Percentiles rank a stretch among this genome's conserved stretches.
Evolutionary conservation across 176 grass and related monocot genomes (phyloP).

Genomic region (Carex myosuroides): DNA sequence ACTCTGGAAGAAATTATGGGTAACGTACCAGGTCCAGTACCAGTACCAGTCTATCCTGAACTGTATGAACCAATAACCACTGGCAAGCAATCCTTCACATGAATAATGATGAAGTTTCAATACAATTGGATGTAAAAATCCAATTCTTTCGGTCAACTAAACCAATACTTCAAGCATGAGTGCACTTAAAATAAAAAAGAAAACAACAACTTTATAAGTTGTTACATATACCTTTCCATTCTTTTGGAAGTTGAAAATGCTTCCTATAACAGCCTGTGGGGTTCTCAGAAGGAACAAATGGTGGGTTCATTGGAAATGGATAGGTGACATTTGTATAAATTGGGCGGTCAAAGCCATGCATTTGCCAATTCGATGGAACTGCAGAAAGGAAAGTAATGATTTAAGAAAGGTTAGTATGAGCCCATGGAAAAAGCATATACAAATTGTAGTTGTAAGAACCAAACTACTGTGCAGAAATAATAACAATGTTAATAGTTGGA

Average conservation of each 20-base stretch:
- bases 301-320: conserved; percentile 79
- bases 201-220: neutral
- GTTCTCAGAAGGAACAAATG: conserved; percentile 80
- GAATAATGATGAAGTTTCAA: neutral
- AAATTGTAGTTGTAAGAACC: neutral
- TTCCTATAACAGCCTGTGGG: conserved; percentile 88
- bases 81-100: neutral
- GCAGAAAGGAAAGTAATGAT: neutral
- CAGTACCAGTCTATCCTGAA: neutral
- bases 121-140: neutral
- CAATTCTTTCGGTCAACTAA: neutral
- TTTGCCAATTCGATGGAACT: conserved; percentile 98
- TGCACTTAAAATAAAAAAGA: neutral
- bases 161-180: neutral
- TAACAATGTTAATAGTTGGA: neutral
- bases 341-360: conserved; percentile 83
- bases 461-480: neutral
- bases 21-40: neutral
- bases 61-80: neutral
- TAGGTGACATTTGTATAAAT: conserved; percentile 80
- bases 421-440: neutral
- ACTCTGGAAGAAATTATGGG: neutral
- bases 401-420: neutral
- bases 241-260: conserved; percentile 72
- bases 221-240: conserved; percentile 66